Evolutionary conservation across 2,329 filamentous ascomycete genomes (phyloP).

Genomic region (Epichloe hybrida): DNA sequence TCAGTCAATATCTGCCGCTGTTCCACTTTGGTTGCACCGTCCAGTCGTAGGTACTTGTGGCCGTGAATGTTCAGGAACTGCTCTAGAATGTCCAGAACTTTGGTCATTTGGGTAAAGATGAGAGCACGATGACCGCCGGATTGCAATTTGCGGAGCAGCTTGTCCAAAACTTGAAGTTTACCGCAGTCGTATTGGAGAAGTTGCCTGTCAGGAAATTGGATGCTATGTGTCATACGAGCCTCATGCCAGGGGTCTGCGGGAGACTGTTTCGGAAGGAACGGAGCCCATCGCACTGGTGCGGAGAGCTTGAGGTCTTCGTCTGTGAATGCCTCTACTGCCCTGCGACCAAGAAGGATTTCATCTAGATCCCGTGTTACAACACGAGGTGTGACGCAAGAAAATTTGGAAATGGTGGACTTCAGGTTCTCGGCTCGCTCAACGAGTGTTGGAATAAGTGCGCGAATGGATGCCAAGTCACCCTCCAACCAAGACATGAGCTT

Average conservation of each 20-base stretch:
- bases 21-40: slow-evolving; percentile 93
- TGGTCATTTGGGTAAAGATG: slow-evolving; percentile 99
- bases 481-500: slow-evolving; percentile 64
- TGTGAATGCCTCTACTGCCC: slow-evolving; percentile 42
- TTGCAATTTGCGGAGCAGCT: slow-evolving; percentile 73
- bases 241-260: slow-evolving; percentile 80
- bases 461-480: slow-evolving; percentile 50
- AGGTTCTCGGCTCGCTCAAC: slow-evolving; percentile 58
- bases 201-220: slow-evolving; percentile 92
- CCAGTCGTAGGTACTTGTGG: slow-evolving; percentile 88
- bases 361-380: slow-evolving; percentile 71
- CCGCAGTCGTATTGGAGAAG: slow-evolving; percentile 97
- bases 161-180: slow-evolving; percentile 83
- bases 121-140: slow-evolving; percentile 82
- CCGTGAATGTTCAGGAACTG: slow-evolving; percentile 97
- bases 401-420: slow-evolving; percentile 68
- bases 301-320: slow-evolving; percentile 44
- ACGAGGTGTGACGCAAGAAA: slow-evolving; percentile 82
- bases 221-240: slow-evolving; percentile 79
- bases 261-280: slow-evolving; percentile 41
- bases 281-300: slow-evolving; percentile 39
- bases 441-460: slow-evolving; percentile 58
- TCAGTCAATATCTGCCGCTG: slow-evolving; percentile 91
- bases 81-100: slow-evolving; percentile 92
- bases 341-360: slow-evolving; percentile 49